A percentile compares a stretch with the other conserved stretches of the same genome.
Evolutionary conservation across 257 asterid genomes (phyloP).

Genomic region (Paulownia fortunei): DNA sequence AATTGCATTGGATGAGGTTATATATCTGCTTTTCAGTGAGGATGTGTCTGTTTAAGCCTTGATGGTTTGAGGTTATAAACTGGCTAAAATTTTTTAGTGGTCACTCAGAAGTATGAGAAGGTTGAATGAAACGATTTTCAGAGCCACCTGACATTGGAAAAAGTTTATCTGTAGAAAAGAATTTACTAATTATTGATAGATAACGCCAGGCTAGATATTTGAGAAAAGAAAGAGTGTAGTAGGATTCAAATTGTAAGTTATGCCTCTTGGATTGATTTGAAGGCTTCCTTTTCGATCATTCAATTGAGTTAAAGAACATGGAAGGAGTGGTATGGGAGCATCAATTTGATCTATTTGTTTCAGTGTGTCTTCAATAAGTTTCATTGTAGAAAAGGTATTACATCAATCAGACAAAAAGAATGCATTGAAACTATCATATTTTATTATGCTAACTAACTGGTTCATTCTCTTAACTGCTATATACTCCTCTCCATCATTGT

Average conservation of each 20-base stretch:
- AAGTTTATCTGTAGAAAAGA: neutral
- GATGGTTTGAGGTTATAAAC: neutral
- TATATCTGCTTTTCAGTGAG: neutral
- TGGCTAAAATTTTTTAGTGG: neutral
- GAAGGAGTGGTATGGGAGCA: no score
- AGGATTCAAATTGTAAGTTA: no score
- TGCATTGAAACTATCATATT: no score
- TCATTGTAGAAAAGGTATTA: neutral
- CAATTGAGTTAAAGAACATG: no score
- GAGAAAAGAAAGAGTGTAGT: neutral
- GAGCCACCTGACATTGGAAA: neutral
- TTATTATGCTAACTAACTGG: neutral
- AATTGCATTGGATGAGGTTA: neutral
- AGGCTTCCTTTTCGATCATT: neutral
- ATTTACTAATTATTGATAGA: neutral
- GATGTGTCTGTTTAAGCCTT: neutral
- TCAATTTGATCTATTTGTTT: no score
- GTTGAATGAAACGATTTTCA: neutral
- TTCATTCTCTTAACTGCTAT: neutral
- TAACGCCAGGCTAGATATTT: neutral
- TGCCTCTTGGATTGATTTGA: neutral
- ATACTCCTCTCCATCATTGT: neutral
- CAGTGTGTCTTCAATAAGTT: neutral
- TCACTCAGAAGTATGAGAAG: neutral
- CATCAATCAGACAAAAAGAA: neutral